A percentile compares a stretch with the other conserved stretches of the same genome.
These are phyloP conservation scores for Mycotypha africana DNA, from an alignment of 371 early-diverging fungal genomes.

Conservation along the genomic window DNA sequence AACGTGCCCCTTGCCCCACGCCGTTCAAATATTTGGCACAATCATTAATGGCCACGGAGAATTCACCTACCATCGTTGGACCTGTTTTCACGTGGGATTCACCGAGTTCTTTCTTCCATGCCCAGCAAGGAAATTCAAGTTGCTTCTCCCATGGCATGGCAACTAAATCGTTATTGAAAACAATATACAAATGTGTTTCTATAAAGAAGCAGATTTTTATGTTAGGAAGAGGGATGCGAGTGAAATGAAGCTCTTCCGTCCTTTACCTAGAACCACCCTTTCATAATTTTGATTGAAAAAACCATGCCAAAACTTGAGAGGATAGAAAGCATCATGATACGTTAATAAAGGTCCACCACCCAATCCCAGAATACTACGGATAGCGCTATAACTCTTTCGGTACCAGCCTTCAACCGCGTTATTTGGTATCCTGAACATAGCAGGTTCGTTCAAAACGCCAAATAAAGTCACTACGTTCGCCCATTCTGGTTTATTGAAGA, in stretches of 20 bases:
- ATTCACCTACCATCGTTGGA: conserved; percentile 69
- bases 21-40: conserved; percentile 74
- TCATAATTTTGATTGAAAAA: conserved; percentile 28
- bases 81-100: conserved; percentile 26
- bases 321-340: conserved; percentile 42
- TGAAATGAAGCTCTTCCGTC: not conserved
- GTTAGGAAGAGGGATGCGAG: not conserved
- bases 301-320: conserved; percentile 28
- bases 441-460: conserved; percentile 50
- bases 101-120: conserved; percentile 27
- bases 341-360: conserved; percentile 30
- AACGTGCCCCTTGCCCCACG: conserved; percentile 58
- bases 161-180: conserved; percentile 42
- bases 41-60: conserved; percentile 69
- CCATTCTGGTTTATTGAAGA: conserved; percentile 45
- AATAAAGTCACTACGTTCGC: conserved; percentile 45
- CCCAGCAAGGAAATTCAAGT: conserved; percentile 41
- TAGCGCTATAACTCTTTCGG: conserved; percentile 21
- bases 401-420: conserved; percentile 30
- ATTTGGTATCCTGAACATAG: conserved; percentile 22
- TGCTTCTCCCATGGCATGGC: conserved; percentile 35
- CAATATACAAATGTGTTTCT: conserved; percentile 44
- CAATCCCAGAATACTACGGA: conserved; percentile 19
- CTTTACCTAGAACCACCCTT: conserved; percentile 32
- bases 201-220: too few relatives aligned